Percentiles rank a stretch among this genome's conserved stretches.
phyloP scores from a whole-genome alignment of 2,329 filamentous ascomycete genomes.

The Colletotrichum lini region DNA sequence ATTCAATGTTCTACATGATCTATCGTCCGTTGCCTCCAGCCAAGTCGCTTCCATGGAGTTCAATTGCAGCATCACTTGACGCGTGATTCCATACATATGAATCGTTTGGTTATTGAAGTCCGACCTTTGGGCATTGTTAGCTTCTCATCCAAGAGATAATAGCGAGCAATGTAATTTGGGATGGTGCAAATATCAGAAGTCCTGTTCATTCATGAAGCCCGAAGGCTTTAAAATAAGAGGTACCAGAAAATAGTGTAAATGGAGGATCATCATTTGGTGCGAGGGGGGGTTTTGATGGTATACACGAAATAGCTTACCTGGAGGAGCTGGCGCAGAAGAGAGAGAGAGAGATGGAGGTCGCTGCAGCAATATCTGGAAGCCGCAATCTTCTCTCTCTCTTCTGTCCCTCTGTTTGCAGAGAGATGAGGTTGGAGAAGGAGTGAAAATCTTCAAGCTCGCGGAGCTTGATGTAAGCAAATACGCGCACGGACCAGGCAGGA shows the following conservation, averaged over 20 bases:
- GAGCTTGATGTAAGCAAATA: constrained; percentile 38
- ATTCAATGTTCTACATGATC: constrained; percentile 20
- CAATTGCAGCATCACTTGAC: constrained; percentile 11
- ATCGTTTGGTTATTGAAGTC: background rate
- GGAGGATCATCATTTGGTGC: constrained; percentile 79
- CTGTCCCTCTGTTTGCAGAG: background rate
- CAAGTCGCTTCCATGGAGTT: too few species aligned
- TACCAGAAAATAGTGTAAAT: constrained; percentile 87
- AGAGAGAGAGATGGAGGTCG: too few species aligned
- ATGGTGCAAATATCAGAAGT: constrained; percentile 77
- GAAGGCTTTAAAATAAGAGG: constrained; percentile 91
- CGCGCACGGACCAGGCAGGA: constrained; percentile 28
- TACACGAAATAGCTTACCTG: constrained; percentile 52
- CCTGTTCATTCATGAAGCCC: constrained; percentile 84
- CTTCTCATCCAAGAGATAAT: background rate
- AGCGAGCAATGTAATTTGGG: background rate
- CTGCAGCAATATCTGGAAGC: background rate
- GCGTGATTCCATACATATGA: too few species aligned
- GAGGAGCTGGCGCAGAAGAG: too few species aligned
- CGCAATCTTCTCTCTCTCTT: constrained; percentile 11
- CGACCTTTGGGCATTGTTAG: constrained; percentile 23
- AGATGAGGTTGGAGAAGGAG: constrained; percentile 23
- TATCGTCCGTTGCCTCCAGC: too few species aligned
- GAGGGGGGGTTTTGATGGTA: constrained; percentile 36
- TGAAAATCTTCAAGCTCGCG: constrained; percentile 34